Base-by-base conservation (phyloP, 2,329 filamentous ascomycete species). In the Zymoseptoria tritici region DNA sequence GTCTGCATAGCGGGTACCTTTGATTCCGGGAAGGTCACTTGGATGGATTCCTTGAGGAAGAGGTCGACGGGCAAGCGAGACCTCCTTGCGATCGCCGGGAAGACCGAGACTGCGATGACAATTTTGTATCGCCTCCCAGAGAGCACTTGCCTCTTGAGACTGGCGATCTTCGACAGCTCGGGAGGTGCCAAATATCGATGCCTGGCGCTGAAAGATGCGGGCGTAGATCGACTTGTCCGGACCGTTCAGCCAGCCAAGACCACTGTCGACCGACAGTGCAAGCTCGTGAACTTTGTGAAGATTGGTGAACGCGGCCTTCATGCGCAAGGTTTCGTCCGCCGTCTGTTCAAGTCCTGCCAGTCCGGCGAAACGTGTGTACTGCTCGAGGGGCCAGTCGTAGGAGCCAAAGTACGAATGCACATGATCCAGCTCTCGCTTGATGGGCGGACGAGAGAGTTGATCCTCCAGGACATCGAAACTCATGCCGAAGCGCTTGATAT, bases 251-350 rank as follows among this genome's bases (percentile, higher is more conserved):
- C 85, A 89, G 9, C 87, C 87, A 46, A 89, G 77, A 9, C 87
- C 86, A 58, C 81, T 85, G 67, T 88, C 84, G 49, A 88, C 79
- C 19, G 84, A 88, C 3, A 90, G 73, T 0, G 83, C 87, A n/a
- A 90, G 78, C 61, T 88, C 85, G 42, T 76, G 78, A 2, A 86
- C 81, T 8, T 79, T 77, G 1, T 70, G 74, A 1, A 89, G 77
- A 56, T 80, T 81, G 9, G 77, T 76, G 58, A 90, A 80, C 2
- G 86, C 85, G 36, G 79, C 76, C 62, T 80, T 83, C 83, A 88
- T 85, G 29, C 79, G 79, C 9, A 78, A 76, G 0, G 80, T 84
- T 66, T 87, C 84, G 65, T 89, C 86, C 4, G 86, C 85, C 9
- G 83, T 81, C 56, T 80, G 76, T 68, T 88, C 86, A 2, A 88